Percentiles rank a stretch among this genome's conserved stretches.
Conservation (phyloP, 495 filamentous ascomycete species). For the Tuber brumale region DNA sequence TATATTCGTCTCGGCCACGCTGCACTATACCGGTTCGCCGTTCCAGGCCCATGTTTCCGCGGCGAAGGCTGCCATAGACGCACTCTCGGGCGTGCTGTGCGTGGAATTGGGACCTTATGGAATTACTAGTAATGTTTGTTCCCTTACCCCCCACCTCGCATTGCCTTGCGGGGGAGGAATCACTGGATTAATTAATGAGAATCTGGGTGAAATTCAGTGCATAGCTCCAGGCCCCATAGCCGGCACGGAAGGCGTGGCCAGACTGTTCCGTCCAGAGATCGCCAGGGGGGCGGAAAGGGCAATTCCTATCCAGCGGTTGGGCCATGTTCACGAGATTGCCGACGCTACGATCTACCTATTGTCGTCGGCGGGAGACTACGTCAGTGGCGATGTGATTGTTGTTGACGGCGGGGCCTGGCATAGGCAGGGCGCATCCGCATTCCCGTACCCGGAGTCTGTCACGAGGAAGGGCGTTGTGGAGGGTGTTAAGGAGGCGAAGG, state of each 20-base stretch:
- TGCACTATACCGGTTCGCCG: constrained; percentile 79
- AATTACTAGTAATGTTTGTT: constrained; percentile 80
- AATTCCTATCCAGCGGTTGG: constrained; percentile 65
- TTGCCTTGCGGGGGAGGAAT: constrained; percentile 19
- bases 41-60: constrained; percentile 80
- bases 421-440: constrained; percentile 43
- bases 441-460: constrained; percentile 34
- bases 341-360: constrained; percentile 88
- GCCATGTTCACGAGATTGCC: constrained; percentile 79
- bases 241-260: constrained; percentile 57
- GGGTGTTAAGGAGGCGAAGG: constrained; percentile 29
- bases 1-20: constrained; percentile 77
- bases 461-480: constrained; percentile 12
- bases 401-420: constrained; percentile 75
- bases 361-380: constrained; percentile 72
- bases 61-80: constrained; percentile 87
- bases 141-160: background rate
- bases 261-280: constrained; percentile 46
- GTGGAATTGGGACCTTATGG: constrained; percentile 85
- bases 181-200: constrained; percentile 49
- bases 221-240: constrained; percentile 40
- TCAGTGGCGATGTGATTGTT: constrained; percentile 70
- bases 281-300: constrained; percentile 36
- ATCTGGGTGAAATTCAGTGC: constrained; percentile 12
- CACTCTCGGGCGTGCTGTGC: constrained; percentile 63